These are phyloP conservation scores for Chaetomium olivaceum DNA, from an alignment of 2,329 filamentous ascomycete genomes.

Conservation along the genomic window DNA sequence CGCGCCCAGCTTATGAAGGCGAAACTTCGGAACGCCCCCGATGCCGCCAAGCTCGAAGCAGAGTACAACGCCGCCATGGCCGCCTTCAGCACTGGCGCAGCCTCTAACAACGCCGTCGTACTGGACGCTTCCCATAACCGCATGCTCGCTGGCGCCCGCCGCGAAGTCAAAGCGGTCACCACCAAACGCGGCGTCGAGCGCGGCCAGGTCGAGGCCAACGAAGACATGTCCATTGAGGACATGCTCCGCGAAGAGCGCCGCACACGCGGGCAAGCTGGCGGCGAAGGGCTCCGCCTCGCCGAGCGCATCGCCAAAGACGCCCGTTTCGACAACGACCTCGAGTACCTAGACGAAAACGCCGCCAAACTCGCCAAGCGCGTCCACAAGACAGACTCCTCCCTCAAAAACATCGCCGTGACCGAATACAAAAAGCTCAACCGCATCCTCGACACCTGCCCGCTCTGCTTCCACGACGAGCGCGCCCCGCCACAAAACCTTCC, in stretches of 20 bases:
- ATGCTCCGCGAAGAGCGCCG: conserved; percentile 95
- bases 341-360: conserved; percentile 98
- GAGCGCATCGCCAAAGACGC: conserved; percentile 92
- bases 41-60: conserved; percentile 74
- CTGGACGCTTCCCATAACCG: conserved; percentile 87
- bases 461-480: conserved; percentile 88
- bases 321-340: conserved; percentile 88
- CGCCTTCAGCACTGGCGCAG: conserved; percentile 47
- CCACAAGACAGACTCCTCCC: conserved; percentile 81
- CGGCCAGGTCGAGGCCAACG: conserved; percentile 83
- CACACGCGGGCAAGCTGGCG: conserved; percentile 73
- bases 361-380: conserved; percentile 83
- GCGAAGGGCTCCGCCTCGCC: conserved; percentile 79
- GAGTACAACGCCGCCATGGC: conserved; percentile 79
- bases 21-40: conserved; percentile 75
- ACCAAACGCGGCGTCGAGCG: conserved; percentile 82
- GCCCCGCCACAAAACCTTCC: conserved; percentile 66
- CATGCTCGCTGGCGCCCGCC: conserved; percentile 72
- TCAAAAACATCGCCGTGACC: conserved; percentile 82
- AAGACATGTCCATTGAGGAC: conserved; percentile 94
- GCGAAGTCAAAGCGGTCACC: conserved; percentile 74
- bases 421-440: conserved; percentile 89
- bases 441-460: conserved; percentile 81
- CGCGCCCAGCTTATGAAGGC: conserved; percentile 97
- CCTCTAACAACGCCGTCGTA: conserved; percentile 65